phyloP scores from a whole-genome alignment of 495 filamentous ascomycete species.

The Talaromyces ruber region DNA sequence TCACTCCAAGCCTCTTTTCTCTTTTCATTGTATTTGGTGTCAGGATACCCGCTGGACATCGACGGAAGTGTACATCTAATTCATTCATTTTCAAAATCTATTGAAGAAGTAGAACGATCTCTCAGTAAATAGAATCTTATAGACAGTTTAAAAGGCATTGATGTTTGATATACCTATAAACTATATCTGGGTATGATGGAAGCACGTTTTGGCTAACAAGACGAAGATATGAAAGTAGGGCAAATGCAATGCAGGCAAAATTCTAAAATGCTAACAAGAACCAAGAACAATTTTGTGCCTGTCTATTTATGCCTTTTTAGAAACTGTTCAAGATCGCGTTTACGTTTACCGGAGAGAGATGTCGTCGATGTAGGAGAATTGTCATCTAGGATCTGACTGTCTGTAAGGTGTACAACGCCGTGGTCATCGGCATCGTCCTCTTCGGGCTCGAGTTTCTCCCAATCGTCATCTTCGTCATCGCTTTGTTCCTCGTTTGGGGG shows the following conservation, averaged over 20 bases:
- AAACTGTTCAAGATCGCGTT: slow-evolving; percentile 23
- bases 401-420: slow-evolving; percentile 24
- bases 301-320: not conserved
- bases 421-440: slow-evolving; percentile 27
- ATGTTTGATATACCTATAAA: not conserved
- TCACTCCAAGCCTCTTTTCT: not conserved
- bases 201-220: not conserved
- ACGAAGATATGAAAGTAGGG: not conserved
- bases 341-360: slow-evolving; percentile 20
- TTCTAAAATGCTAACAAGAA: not conserved
- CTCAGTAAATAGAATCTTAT: not conserved
- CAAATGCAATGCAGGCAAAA: slow-evolving; percentile 5
- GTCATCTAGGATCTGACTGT: slow-evolving; percentile 21
- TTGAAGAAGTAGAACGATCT: not conserved
- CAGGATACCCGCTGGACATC: not conserved
- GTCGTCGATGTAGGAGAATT: slow-evolving; percentile 1
- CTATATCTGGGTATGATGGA: not conserved
- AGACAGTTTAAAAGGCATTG: not conserved
- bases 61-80: slow-evolving; percentile 1
- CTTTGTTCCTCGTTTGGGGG: not conserved
- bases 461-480: slow-evolving; percentile 29
- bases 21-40: not conserved
- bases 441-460: slow-evolving; percentile 37
- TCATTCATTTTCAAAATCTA: not conserved
- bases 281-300: not conserved